Evolutionary conservation across 2,329 filamentous ascomycete species (phyloP).

Genomic region (Exserohilum rostratum): DNA sequence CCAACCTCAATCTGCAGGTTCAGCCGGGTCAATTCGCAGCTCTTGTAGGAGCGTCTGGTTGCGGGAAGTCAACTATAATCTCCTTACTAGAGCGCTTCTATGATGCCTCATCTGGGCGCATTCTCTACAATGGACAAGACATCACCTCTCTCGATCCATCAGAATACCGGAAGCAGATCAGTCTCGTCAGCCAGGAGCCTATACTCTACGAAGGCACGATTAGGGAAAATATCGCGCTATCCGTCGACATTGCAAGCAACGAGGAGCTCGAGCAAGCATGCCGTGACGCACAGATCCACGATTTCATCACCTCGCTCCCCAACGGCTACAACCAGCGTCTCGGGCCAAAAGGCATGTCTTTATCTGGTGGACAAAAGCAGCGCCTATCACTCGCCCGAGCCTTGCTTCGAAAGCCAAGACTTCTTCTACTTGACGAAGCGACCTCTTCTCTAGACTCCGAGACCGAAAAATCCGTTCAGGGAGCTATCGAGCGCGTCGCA

Average conservation of each 20-base stretch:
- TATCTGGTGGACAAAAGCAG: slow-evolving; percentile 47
- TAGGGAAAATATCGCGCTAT: slow-evolving; percentile 47
- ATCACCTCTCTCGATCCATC: slow-evolving; percentile 45
- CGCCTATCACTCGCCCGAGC: slow-evolving; percentile 44
- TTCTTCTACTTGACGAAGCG: slow-evolving; percentile 47
- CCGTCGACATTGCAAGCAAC: slow-evolving; percentile 39
- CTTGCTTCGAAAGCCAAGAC: slow-evolving; percentile 37
- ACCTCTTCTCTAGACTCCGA: slow-evolving; percentile 43
- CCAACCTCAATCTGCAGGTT: slow-evolving; percentile 54
- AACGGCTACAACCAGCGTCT: slow-evolving; percentile 44
- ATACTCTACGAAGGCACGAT: slow-evolving; percentile 54
- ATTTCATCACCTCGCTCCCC: slow-evolving; percentile 46
- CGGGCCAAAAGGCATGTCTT: slow-evolving; percentile 44
- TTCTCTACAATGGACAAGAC: slow-evolving; percentile 59
- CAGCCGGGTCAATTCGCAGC: slow-evolving; percentile 71
- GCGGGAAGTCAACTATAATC: slow-evolving; percentile 76
- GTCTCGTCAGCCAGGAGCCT: slow-evolving; percentile 56
- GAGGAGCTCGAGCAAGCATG: slow-evolving; percentile 42
- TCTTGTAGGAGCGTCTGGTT: slow-evolving; percentile 70
- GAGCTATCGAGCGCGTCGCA: slow-evolving; percentile 41
- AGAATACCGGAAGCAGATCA: slow-evolving; percentile 51
- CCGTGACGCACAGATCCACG: slow-evolving; percentile 47
- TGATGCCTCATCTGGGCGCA: slow-evolving; percentile 66
- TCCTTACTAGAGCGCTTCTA: slow-evolving; percentile 70
- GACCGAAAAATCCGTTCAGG: slow-evolving; percentile 44